These are phyloP conservation scores for Yarrowia alimentaria DNA, from an alignment of 805 yeast genomes.

Conservation along the genomic window DNA sequence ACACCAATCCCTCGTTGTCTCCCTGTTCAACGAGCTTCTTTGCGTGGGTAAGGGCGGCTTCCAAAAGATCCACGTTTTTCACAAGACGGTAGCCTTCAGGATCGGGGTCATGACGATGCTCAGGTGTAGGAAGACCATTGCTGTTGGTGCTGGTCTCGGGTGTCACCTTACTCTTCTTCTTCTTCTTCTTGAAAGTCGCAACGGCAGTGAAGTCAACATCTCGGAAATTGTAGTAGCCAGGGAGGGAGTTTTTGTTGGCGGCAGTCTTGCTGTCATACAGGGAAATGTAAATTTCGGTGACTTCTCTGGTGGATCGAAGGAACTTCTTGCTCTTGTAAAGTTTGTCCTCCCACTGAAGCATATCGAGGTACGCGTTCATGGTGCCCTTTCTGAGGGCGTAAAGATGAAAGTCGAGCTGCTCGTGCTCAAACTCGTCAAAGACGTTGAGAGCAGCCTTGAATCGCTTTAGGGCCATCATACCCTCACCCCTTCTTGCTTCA, in stretches of 20 bases:
- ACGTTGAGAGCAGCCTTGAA: slow-evolving; percentile 63
- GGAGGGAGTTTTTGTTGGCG: slow-evolving; percentile 23
- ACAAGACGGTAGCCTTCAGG: slow-evolving; percentile 44
- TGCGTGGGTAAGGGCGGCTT: slow-evolving; percentile 40
- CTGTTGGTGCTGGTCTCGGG: slow-evolving; percentile 51
- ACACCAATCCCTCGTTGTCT: background rate
- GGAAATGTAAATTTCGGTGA: slow-evolving; percentile 56
- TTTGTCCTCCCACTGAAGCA: slow-evolving; percentile 79
- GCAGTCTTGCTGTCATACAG: slow-evolving; percentile 34
- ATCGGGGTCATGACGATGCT: slow-evolving; percentile 47
- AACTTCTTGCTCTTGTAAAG: slow-evolving; percentile 69
- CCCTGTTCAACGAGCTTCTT: slow-evolving; percentile 46
- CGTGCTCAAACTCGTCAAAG: slow-evolving; percentile 69
- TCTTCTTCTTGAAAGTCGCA: slow-evolving; percentile 44
- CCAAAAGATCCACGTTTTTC: slow-evolving; percentile 24
- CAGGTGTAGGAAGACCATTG: slow-evolving; percentile 40
- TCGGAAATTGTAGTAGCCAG: slow-evolving; percentile 33
- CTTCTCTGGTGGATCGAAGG: slow-evolving; percentile 66
- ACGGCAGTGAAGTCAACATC: slow-evolving; percentile 49
- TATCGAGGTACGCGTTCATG: slow-evolving; percentile 73
- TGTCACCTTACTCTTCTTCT: slow-evolving; percentile 35
- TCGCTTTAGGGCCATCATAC: slow-evolving; percentile 79
- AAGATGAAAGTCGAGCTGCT: slow-evolving; percentile 92
- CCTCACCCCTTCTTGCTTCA: slow-evolving; percentile 59
- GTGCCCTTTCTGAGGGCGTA: slow-evolving; percentile 91